phyloP scores from a whole-genome alignment of 345 rosid species.

The Hibiscus trionum region DNA sequence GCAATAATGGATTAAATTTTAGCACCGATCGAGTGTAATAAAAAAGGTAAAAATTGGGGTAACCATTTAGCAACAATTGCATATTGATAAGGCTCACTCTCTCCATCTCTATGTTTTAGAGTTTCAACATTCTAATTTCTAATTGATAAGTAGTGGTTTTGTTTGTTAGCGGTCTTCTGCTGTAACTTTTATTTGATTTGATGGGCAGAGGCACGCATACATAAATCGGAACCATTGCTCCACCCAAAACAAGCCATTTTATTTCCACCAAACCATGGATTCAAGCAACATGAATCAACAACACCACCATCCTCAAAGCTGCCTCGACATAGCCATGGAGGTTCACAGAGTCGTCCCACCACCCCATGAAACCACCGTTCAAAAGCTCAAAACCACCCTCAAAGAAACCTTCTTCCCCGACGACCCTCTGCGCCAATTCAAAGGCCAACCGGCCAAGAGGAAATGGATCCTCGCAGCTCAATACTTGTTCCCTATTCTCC shows the following conservation, averaged over 20 bases:
- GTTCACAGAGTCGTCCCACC: conserved; percentile 69
- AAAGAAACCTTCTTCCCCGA: conserved; percentile 93
- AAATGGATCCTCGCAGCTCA: conserved; percentile 63
- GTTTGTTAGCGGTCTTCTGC: conserved; percentile 24
- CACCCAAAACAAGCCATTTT: background rate
- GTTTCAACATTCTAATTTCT: background rate
- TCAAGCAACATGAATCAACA: conserved; percentile 6
- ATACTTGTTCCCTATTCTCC: conserved; percentile 77
- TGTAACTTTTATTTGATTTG: conserved; percentile 14
- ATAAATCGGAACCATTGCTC: conserved; percentile 7
- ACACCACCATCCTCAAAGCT: background rate
- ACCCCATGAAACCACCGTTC: conserved; percentile 49
- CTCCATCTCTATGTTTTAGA: background rate
- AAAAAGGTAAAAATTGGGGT: too few species aligned
- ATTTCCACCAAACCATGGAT: conserved; percentile 18
- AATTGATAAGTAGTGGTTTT: conserved; percentile 7
- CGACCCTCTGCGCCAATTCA: conserved; percentile 91
- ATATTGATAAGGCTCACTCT: background rate
- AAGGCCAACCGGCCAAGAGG: conserved; percentile 48
- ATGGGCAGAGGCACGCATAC: background rate
- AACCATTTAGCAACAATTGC: too few species aligned
- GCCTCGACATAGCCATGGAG: conserved; percentile 47
- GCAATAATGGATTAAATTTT: too few species aligned
- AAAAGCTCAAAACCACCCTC: conserved; percentile 51
- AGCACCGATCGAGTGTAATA: too few species aligned